These are phyloP conservation scores for Coniferiporia sulphurascens DNA, from an alignment of 1,284 basidiomycete genomes.

Conservation along the genomic window DNA sequence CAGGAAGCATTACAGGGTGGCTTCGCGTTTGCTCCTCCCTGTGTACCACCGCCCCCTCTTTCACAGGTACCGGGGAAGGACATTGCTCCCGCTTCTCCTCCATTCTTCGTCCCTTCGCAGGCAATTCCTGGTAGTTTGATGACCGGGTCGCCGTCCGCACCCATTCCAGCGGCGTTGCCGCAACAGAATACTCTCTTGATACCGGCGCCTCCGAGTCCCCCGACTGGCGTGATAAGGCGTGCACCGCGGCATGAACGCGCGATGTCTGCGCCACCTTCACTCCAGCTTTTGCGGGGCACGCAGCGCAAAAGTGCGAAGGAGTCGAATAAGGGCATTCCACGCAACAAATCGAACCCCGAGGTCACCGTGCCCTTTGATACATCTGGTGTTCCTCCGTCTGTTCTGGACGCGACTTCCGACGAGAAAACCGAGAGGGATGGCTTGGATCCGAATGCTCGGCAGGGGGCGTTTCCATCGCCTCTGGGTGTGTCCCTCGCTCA, in stretches of 20 bases:
- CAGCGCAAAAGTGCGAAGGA: conserved; percentile 7
- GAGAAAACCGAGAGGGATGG: background rate
- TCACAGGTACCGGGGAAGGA: background rate
- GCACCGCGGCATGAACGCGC: conserved; percentile 20
- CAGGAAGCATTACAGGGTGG: conserved; percentile 8
- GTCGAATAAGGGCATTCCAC: conserved; percentile 1
- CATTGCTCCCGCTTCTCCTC: background rate
- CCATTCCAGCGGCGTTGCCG: background rate
- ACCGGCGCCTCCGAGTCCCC: conserved; percentile 4
- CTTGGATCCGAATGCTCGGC: background rate
- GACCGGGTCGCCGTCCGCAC: background rate
- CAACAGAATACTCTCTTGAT: background rate
- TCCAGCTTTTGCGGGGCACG: conserved; percentile 9
- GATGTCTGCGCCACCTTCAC: conserved; percentile 22
- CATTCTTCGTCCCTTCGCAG: conserved; percentile 14
- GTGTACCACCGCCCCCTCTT: background rate
- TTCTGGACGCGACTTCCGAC: background rate
- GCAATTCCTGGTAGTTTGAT: background rate
- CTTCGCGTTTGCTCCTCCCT: background rate
- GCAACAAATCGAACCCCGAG: conserved; percentile 8
- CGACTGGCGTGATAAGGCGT: conserved; percentile 11
- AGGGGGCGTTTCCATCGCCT: background rate
- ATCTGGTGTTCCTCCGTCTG: background rate
- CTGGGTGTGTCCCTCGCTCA: background rate
- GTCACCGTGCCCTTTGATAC: background rate